Evolutionary conservation across 1,139 yeast genomes (phyloP), one percentile per base, ranked within the genome.

Genomic region (Sugiyamaella neomexicana): DNA sequence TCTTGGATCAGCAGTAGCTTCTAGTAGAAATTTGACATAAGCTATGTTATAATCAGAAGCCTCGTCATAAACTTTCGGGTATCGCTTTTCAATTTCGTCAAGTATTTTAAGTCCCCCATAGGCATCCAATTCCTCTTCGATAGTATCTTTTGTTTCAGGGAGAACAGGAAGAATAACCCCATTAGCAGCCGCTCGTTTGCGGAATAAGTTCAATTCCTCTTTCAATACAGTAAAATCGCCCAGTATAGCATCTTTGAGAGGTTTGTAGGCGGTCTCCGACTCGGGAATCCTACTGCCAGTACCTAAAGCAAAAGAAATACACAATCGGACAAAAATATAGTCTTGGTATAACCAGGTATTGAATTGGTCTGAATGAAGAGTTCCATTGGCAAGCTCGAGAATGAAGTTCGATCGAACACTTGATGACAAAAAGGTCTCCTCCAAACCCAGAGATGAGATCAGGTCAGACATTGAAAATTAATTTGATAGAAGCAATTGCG

Each of bases 301-400:
- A n/a, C 45, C 48, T 13, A 49, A 36, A 27, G 51, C 48, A 15
- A 51, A 51, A 2, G 50, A 46, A 12, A 49, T n/a, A 23, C 12
- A 40, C 13, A 49, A 23, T 34, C 56, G 25, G 2, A 53, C 56
- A 44, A 40, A 53, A 32, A 53, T 44, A 29, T 53, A 53, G 39
- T 53, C 56, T 23, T 53, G 56, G 37, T 32, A 53, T n/a, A 53
- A 36, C 56, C 56, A 53, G 13, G 45, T 53, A 34, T 53, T 53
- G 51, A 53, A 53, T 17, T 41, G 50, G 29, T 51, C 46, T 2
- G 29, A 17, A 15, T 51, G 50, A 20, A 45, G 42, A 10, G 46
- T 46, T 13, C 54, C 54, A 40, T 51, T 42, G 6, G 42, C 46
- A 7, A 51, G 34, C 8, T 46, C 36, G 15, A 15, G 20, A 29